Percentiles rank a stretch among this genome's conserved stretches.
phyloP scores from a whole-genome alignment of 169 alveolate species.

The Blepharisma undulans region DNA sequence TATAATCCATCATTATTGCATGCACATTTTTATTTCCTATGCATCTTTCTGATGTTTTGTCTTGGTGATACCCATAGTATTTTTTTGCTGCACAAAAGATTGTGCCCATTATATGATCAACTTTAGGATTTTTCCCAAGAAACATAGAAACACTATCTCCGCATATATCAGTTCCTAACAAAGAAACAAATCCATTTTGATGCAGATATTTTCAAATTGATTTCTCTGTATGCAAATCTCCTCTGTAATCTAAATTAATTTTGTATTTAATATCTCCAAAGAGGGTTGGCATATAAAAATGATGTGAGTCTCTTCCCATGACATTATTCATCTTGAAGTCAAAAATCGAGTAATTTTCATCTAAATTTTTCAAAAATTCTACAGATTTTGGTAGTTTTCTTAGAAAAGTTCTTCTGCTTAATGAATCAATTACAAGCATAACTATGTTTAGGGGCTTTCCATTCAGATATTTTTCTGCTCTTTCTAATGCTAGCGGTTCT shows the following conservation, averaged over 20 bases:
- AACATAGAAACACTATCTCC: slow-evolving; percentile 25
- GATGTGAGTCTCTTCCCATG: slow-evolving; percentile 7
- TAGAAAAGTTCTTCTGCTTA: slow-evolving; percentile 16
- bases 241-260: not conserved
- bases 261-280: not conserved
- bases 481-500: not conserved
- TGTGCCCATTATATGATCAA: slow-evolving; percentile 14
- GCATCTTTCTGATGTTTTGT: slow-evolving; percentile 14
- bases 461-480: slow-evolving; percentile 16
- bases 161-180: slow-evolving; percentile 16
- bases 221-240: not conserved
- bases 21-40: slow-evolving; percentile 15
- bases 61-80: not conserved
- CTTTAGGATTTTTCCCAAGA: slow-evolving; percentile 32
- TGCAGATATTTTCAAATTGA: slow-evolving; percentile 1
- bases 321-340: slow-evolving; percentile 37
- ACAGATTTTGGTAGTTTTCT: slow-evolving; percentile 28
- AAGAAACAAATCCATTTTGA: slow-evolving; percentile 23
- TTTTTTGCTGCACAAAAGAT: slow-evolving; percentile 16
- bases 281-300: not conserved
- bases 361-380: not conserved
- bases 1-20: not conserved
- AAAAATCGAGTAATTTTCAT: not conserved
- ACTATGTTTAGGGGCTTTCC: not conserved
- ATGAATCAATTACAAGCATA: slow-evolving; percentile 25